A percentile compares a stretch with the other conserved stretches of the same genome.
Evolutionary conservation across 768 basidiomycete genomes (phyloP).

Genomic region (Xerocomellus amylosporus): DNA sequence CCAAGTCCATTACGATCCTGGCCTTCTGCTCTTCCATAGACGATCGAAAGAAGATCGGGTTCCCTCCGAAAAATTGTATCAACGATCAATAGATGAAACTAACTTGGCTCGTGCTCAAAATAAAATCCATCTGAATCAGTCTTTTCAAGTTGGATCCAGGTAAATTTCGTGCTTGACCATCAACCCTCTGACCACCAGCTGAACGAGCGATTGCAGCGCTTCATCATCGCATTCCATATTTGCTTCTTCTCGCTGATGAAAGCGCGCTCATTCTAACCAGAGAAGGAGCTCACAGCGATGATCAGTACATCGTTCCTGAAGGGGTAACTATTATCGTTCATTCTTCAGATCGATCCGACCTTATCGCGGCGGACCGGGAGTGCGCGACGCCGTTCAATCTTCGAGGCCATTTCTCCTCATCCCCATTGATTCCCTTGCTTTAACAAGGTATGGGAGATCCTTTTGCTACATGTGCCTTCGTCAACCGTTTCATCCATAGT

Average conservation of each 20-base stretch:
- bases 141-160: background rate
- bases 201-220: background rate
- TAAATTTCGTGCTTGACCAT: background rate
- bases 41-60: no score
- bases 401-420: constrained; percentile 1
- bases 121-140: background rate
- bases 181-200: background rate
- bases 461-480: background rate
- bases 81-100: background rate
- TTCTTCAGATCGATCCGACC: constrained; percentile 21
- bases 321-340: constrained; percentile 10
- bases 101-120: background rate
- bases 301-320: constrained; percentile 9
- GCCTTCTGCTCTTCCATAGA: background rate
- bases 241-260: background rate
- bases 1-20: background rate
- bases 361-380: constrained; percentile 13
- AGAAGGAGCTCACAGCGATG: constrained; percentile 5
- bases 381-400: constrained; percentile 15
- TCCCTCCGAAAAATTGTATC: background rate
- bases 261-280: constrained; percentile 2
- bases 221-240: background rate
- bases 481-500: constrained; percentile 3
- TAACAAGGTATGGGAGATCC: background rate
- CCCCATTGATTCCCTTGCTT: constrained; percentile 5